Base-by-base conservation (phyloP, 176 grass and related monocot species). In the Paspalum notatum region DNA sequence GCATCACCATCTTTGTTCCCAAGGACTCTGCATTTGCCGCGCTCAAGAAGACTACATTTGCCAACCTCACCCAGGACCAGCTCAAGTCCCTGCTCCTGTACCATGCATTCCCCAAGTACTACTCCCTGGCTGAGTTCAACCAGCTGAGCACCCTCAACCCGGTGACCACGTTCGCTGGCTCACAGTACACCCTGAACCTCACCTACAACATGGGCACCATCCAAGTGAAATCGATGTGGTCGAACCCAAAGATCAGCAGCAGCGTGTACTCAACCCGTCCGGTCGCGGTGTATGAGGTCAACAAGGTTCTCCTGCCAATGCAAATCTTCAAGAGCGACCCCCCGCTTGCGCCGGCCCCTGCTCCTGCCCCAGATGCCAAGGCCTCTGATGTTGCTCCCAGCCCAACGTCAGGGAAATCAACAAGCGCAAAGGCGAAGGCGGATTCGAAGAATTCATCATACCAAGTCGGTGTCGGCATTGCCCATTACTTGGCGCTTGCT, bases 1-100 rank as follows among this genome's bases (percentile, higher is more conserved):
- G 96, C 67, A 85, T 99, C 84, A 99, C 93, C 71, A 77, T 99
- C 63, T 99, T 99, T 24, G 96, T 93, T 8, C 96, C 96, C 42
- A 90, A 74, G 51, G 72, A 99, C 89, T 86, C 96, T 3, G 90
- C 96, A 22, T 93, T 93, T 61, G 78, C 86, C 6, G 61, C 73
- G 2, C 93, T 99, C 12, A 82, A 85, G 37, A 77, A 78, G 20
- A 87, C 92, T 2, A 93, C 91, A 46, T 89, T 95, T 22, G 77
- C 89, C 43, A 95, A 93, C 80, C 90, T 99, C 41, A 95, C 96
- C 15, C 43, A 87, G 20, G 93, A 93, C 66, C 92, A 95, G 62
- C 88, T 93, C 75, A 93, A 89, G 75, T 84, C 88, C 1, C 93
- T 99, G 65, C 10, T 93, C 26, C 71, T 95, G 32, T 99, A 89